Conservation (phyloP, 208 protist species). For the Trypanosoma caninum region DNA sequence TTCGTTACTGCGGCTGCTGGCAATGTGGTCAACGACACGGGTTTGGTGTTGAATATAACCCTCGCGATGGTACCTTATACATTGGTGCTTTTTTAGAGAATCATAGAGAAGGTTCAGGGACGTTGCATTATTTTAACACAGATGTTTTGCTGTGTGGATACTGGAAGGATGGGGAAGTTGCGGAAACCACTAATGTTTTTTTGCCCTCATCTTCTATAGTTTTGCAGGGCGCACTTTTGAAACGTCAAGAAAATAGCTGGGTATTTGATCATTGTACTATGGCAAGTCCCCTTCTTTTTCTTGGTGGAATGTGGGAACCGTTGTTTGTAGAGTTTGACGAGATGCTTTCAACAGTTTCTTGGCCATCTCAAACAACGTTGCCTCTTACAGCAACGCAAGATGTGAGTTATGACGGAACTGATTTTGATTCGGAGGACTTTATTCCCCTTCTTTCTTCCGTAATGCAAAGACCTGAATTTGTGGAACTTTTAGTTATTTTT, state of each 20-base stretch:
- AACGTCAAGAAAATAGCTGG: constrained; percentile 15
- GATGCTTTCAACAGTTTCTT: constrained; percentile 10
- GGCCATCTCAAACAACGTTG: neutral
- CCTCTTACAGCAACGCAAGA: neutral
- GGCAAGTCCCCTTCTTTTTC: constrained; percentile 25
- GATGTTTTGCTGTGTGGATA: constrained; percentile 46
- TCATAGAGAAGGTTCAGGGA: constrained; percentile 33
- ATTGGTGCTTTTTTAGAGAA: constrained; percentile 39
- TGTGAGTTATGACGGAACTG: neutral
- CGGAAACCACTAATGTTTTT: constrained; percentile 28
- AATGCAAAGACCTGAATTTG: constrained; percentile 31
- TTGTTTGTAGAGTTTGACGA: constrained; percentile 52
- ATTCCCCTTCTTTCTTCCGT: constrained; percentile 12
- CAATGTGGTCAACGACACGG: constrained; percentile 43
- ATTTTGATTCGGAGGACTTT: constrained; percentile 1
- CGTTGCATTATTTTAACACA: constrained; percentile 40
- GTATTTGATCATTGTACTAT: constrained; percentile 46
- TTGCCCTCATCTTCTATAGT: constrained; percentile 26
- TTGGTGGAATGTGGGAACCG: constrained; percentile 69
- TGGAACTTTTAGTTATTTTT: constrained; percentile 35
- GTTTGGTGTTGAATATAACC: constrained; percentile 50
- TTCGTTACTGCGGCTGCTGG: constrained; percentile 62
- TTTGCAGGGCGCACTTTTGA: constrained; percentile 37
- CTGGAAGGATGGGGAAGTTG: constrained; percentile 33
- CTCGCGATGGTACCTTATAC: constrained; percentile 36